A percentile compares a stretch with the other conserved stretches of the same genome.
phyloP scores from a whole-genome alignment of 805 yeast species.

The Candida orba region DNA sequence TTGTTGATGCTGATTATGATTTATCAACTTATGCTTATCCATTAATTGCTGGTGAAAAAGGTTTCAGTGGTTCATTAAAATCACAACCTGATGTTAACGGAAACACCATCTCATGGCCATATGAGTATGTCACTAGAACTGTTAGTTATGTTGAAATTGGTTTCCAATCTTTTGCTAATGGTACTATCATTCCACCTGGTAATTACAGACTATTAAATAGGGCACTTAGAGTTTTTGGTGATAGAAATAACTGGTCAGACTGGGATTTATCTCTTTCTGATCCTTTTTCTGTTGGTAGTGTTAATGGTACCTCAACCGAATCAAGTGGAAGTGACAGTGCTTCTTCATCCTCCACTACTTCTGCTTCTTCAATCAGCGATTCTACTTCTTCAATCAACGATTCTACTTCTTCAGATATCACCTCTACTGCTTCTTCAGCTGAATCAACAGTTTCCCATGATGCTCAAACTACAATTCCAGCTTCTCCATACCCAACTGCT shows the following conservation, averaged over 20 bases:
- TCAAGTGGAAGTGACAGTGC: not conserved
- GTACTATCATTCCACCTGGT: slow-evolving; percentile 10
- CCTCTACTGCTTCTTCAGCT: not conserved
- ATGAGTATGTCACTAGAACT: not conserved
- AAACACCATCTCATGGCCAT: slow-evolving; percentile 4
- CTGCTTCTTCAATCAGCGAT: not conserved
- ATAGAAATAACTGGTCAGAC: slow-evolving; percentile 2
- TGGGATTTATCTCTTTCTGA: slow-evolving; percentile 8
- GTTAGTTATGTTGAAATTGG: not conserved
- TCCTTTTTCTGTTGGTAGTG: slow-evolving; percentile 1
- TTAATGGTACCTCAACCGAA: not conserved
- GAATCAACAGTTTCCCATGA: not conserved
- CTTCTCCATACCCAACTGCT: not conserved
- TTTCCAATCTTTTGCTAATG: slow-evolving; percentile 9
- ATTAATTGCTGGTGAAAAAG: slow-evolving; percentile 7
- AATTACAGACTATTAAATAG: slow-evolving; percentile 9
- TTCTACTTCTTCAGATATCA: not conserved
- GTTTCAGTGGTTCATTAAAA: slow-evolving; percentile 6
- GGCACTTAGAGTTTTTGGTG: slow-evolving; percentile 9
- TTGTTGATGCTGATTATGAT: slow-evolving; percentile 12
- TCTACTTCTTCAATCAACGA: not conserved
- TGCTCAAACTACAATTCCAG: not conserved
- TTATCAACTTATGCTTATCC: slow-evolving; percentile 2
- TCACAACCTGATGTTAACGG: slow-evolving; percentile 2
- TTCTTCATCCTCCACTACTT: not conserved